A percentile compares a stretch with the other conserved stretches of the same genome.
Conservation (phyloP, 1,284 basidiomycete genomes). For the Marasmius sp. region DNA sequence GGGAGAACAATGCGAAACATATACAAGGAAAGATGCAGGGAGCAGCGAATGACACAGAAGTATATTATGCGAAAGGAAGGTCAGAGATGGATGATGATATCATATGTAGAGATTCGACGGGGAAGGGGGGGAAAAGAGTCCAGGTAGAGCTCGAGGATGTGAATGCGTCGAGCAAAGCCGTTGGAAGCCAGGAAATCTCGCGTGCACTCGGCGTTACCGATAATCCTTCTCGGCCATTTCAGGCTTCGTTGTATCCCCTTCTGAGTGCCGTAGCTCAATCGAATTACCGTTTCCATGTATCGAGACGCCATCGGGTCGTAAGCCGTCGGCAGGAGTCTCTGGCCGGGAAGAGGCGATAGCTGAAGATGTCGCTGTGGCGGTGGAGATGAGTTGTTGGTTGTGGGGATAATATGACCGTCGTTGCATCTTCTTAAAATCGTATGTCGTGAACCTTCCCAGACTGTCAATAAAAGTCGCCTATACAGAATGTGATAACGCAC, state of each 20-base stretch:
- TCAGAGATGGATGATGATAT: not conserved
- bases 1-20: not conserved
- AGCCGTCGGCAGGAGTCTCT: conserved; percentile 45
- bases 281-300: conserved; percentile 38
- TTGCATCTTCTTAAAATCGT: conserved; percentile 83
- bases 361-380: conserved; percentile 50
- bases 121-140: not conserved
- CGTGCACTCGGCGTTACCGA: conserved; percentile 23
- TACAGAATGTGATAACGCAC: conserved; percentile 46
- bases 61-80: not conserved
- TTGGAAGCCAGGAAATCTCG: not conserved
- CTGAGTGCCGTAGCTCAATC: conserved; percentile 32
- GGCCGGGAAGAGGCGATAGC: conserved; percentile 50
- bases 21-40: not conserved
- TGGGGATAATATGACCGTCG: conserved; percentile 81
- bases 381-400: conserved; percentile 67
- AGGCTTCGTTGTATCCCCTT: conserved; percentile 31
- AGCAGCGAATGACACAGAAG: not conserved
- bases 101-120: not conserved
- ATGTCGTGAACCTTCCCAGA: conserved; percentile 65
- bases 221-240: conserved; percentile 41
- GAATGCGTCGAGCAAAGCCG: not conserved
- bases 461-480: not conserved
- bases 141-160: not conserved
- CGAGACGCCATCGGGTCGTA: conserved; percentile 33